Base-by-base conservation (phyloP, 192 early-diverging fungal species). In the Umbelopsis sp. region DNA sequence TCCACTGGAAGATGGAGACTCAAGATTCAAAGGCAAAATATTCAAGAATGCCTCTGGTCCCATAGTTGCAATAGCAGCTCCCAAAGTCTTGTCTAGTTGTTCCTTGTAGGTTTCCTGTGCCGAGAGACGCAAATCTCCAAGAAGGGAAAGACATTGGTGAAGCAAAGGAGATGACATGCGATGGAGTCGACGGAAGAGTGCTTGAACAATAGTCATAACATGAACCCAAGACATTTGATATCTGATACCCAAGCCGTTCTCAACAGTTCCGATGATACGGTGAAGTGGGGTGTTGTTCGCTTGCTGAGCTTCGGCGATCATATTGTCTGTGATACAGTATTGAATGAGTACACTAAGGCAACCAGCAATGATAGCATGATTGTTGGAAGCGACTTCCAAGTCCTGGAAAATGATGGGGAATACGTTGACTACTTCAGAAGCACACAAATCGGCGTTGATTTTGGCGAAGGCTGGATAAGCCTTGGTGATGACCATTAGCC, bases 21-120 rank as follows among this genome's bases (percentile, higher is more conserved):
- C 90, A 64, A 99, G 88, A 77, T 99, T 99, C 35, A 98, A 79
- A 10, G 95, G 94, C 12, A 95, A 77, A 6, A 90, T 76, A 21
- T 79, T 61, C 61, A 94, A 78, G 71, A 98, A 96, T 23, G 73
- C 75, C 68, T 91, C 87, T 20, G 96, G 88, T 10, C 95, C 96
- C 58, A 96, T 82, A 6, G 89, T 86, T 30, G 89, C 82, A 64
- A 96, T 86, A 12, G 95, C 94, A 0, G 89, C 88, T 15, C 91
- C 88, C 25, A 99, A 77, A 1, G 91, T 90, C 9, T 84, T 83
- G 46, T 98, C 96, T 33, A 97, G 83, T 74, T 94, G 91, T 46
- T 88, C 86, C 78, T 97, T 97, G 79, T 90, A 91, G 49, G 90
- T 88, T 80, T 94, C 93, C 41, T 87, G 88, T 53, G 91, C 79